Evolutionary conservation across 2,329 filamentous ascomycete species (phyloP).

Genomic region (Parasarocladium wereldwijsianum): DNA sequence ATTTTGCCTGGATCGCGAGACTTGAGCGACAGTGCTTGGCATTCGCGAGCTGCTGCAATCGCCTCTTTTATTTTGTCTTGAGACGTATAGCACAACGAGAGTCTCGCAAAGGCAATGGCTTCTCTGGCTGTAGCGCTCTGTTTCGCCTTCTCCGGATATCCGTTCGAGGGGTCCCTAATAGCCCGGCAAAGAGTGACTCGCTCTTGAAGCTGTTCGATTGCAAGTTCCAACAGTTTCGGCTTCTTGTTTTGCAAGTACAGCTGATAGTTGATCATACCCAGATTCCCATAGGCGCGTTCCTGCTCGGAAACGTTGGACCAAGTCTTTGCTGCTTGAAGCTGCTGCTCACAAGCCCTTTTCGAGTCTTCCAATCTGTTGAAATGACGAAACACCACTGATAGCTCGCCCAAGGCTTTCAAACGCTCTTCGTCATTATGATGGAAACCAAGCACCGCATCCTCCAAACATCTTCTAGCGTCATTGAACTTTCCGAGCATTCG

Average conservation of each 20-base stretch:
- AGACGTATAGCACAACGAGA: conserved; percentile 18
- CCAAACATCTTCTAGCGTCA: too few species aligned
- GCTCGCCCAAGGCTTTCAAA: too few species aligned
- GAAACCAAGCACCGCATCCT: too few species aligned
- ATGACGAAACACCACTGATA: too few species aligned
- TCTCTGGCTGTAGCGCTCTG: neutral
- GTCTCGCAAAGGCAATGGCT: conserved; percentile 15
- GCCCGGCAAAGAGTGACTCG: conserved; percentile 8
- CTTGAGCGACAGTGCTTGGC: conserved; percentile 6
- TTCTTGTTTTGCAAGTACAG: conserved; percentile 11
- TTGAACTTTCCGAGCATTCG: too few species aligned
- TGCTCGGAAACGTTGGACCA: too few species aligned
- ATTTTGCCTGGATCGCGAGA: conserved; percentile 13
- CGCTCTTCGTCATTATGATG: too few species aligned
- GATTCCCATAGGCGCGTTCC: too few species aligned
- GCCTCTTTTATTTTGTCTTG: conserved; percentile 11
- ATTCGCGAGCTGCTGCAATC: conserved; percentile 7
- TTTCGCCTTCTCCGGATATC: conserved; percentile 4
- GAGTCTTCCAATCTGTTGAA: too few species aligned
- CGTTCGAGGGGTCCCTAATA: conserved; percentile 1
- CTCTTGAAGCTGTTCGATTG: conserved; percentile 13
- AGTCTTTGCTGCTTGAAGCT: too few species aligned
- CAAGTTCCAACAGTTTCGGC: conserved; percentile 10
- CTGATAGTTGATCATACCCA: conserved; percentile 21
- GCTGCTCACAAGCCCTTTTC: too few species aligned